A percentile compares a stretch with the other conserved stretches of the same genome.
These are phyloP conservation scores for Globisporangium splendens DNA, from an alignment of 352 stramenopile genomes.

Conservation along the genomic window DNA sequence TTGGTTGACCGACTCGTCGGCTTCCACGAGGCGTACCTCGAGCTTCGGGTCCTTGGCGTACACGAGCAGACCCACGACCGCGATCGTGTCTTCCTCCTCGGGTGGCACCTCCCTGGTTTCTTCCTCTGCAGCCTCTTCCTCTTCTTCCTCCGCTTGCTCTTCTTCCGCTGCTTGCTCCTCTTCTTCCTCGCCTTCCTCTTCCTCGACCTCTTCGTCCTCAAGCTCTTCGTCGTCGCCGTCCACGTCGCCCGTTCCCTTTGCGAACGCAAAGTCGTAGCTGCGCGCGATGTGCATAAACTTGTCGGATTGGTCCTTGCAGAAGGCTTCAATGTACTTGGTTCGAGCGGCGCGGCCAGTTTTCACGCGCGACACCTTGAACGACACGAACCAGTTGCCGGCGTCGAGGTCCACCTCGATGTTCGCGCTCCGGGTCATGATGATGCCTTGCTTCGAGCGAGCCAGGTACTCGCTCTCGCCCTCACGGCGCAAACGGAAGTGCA, in stretches of 20 bases:
- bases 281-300: constrained; percentile 34
- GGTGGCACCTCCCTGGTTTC: too few relatives aligned
- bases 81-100: constrained; percentile 19
- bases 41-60: constrained; percentile 29
- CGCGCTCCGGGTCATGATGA: constrained; percentile 28
- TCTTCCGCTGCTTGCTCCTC: too few relatives aligned
- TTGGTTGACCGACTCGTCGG: constrained; percentile 11
- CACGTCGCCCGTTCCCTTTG: constrained; percentile 19
- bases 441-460: constrained; percentile 20
- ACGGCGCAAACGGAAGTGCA: constrained; percentile 32
- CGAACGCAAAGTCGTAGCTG: constrained; percentile 31
- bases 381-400: constrained; percentile 25
- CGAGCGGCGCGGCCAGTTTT: constrained; percentile 15
- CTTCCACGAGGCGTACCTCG: constrained; percentile 15
- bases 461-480: constrained; percentile 26
- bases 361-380: constrained; percentile 23
- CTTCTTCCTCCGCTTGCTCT: too few relatives aligned
- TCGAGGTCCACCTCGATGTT: constrained; percentile 32
- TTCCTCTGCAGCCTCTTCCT: too few relatives aligned
- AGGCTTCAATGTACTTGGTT: constrained; percentile 20
- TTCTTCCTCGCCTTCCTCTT: constrained; percentile 10
- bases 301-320: constrained; percentile 23
- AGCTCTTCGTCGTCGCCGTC: constrained; percentile 15
- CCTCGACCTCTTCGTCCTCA: constrained; percentile 3
- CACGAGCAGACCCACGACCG: constrained; percentile 28